Base-by-base conservation (phyloP, 2,329 filamentous ascomycete species). In the Colletotrichum agaves region DNA sequence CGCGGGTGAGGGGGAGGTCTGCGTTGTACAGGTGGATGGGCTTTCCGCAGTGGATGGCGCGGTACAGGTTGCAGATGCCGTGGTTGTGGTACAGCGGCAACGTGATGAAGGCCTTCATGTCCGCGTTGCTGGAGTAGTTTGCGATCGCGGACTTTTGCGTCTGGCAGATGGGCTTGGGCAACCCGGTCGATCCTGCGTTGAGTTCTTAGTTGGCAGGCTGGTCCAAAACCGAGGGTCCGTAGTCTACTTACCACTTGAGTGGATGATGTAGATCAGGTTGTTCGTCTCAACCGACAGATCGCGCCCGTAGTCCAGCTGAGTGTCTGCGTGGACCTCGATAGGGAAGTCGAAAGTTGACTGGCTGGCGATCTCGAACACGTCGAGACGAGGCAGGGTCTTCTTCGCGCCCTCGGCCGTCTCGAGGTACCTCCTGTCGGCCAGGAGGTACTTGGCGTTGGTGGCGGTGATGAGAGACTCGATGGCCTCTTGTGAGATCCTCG, bases 131-230 rank as follows among this genome's bases (percentile, higher is more conserved):
- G 12, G 79, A 75, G 61, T 83, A 85, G 59, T 85, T 87, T 8
- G 79, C 78, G 8, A 89, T 75, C 6, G 81, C 82, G 12, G 83
- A 80, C 10, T 75, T 74, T 60, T 91, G 86, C 1, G 83, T 86
- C 55, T 88, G 84, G 65, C 82, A 87, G 50, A 91, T 89, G 0
- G 88, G 87, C 69, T 90, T 90, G 0, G 88, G 88, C 0, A 90
- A 78, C 0, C 88, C 88, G 0, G 89, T 90, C 0, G 85, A 88
- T 7, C 88, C 88, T 27, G 72, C 72, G 12, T 33, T 33, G 6
- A 7, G 27, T 27, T 5, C n/a, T n/a, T 0, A n/a, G 59, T 1
- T 64, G 46, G 10, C 11, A 3, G 1, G 1, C 21, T 72, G 4
- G 77, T 77, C n/a, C 2, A 70, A n/a, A 21, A 49, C 0, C 1